A percentile compares a stretch with the other conserved stretches of the same genome.
These are phyloP conservation scores for Pelargonium exstipulatum DNA, from an alignment of 441 rosid species.

Conservation along the genomic window DNA sequence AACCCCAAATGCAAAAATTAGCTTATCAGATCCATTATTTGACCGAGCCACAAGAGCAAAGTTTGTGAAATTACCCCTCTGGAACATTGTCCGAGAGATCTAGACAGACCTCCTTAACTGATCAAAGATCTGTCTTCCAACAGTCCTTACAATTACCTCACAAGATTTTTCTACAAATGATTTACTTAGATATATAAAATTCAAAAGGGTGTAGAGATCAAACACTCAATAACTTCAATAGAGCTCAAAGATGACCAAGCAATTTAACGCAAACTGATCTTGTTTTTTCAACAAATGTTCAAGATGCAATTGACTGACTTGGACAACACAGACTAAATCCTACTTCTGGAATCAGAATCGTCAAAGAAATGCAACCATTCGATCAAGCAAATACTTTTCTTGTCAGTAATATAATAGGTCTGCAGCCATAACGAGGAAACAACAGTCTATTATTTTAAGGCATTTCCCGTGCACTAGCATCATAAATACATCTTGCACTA, in stretches of 20 bases:
- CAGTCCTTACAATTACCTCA: neutral
- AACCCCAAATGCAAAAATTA: neutral
- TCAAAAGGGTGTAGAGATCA: neutral
- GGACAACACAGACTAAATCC: too few relatives aligned
- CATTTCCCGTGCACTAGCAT: too few relatives aligned
- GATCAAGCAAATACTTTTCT: neutral
- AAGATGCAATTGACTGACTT: too few relatives aligned
- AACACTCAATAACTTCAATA: too few relatives aligned
- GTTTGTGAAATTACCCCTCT: neutral
- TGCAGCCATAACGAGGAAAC: too few relatives aligned
- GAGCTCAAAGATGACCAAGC: too few relatives aligned
- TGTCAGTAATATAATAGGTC: too few relatives aligned
- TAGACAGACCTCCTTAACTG: neutral
- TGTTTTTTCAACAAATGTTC: too few relatives aligned
- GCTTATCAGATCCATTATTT: conserved; percentile 6
- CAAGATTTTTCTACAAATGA: neutral
- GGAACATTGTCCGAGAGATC: neutral
- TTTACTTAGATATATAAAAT: neutral
- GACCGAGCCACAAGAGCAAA: neutral
- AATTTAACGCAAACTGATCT: too few relatives aligned
- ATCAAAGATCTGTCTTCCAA: neutral
- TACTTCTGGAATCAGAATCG: neutral
- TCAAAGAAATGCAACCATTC: neutral
- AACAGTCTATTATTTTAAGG: too few relatives aligned
- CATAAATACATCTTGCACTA: too few relatives aligned